Percentiles rank a stretch among this genome's conserved stretches.
Evolutionary conservation across 768 basidiomycete species (phyloP).

Genomic region (Pisolithus microcarpus): DNA sequence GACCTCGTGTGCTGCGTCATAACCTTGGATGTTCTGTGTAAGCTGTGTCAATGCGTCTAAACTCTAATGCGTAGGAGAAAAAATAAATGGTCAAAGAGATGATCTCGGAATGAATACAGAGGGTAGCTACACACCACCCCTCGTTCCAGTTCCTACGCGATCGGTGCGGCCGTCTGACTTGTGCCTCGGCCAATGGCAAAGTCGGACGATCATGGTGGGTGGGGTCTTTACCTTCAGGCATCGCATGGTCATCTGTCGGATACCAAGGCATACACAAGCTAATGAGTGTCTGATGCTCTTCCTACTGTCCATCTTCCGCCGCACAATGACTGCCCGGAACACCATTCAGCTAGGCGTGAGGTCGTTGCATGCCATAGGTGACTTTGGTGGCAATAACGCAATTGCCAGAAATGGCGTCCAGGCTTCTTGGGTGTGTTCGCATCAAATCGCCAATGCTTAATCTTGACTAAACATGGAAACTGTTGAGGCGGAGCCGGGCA

Average conservation of each 20-base stretch:
- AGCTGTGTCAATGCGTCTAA: constrained; percentile 39
- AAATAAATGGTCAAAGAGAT: constrained; percentile 10
- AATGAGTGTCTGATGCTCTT: constrained; percentile 56
- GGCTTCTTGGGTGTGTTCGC: constrained; percentile 66
- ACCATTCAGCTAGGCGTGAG: constrained; percentile 29
- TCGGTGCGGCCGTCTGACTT: constrained; percentile 70
- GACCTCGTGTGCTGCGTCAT: constrained; percentile 12
- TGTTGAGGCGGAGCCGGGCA: constrained; percentile 23
- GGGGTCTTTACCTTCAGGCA: constrained; percentile 63
- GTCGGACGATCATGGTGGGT: constrained; percentile 1
- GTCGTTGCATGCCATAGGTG: constrained; percentile 27
- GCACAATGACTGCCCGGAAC: constrained; percentile 14
- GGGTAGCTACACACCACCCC: constrained; percentile 60
- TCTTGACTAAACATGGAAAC: constrained; percentile 40
- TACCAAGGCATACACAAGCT: constrained; percentile 82
- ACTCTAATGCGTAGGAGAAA: constrained; percentile 1
- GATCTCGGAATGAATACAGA: constrained; percentile 20
- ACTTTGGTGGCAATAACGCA: constrained; percentile 34
- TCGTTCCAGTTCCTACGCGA: constrained; percentile 44
- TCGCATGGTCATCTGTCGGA: constrained; percentile 86
- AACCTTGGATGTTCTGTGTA: constrained; percentile 31
- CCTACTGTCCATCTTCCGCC: constrained; percentile 56
- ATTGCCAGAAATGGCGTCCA: constrained; percentile 52
- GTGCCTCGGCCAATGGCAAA: constrained; percentile 68
- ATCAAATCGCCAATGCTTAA: constrained; percentile 69